A percentile compares a stretch with the other conserved stretches of the same genome.
These are phyloP conservation scores for Saccharomycopsis fermentans DNA, from an alignment of 805 yeast species.

Conservation along the genomic window DNA sequence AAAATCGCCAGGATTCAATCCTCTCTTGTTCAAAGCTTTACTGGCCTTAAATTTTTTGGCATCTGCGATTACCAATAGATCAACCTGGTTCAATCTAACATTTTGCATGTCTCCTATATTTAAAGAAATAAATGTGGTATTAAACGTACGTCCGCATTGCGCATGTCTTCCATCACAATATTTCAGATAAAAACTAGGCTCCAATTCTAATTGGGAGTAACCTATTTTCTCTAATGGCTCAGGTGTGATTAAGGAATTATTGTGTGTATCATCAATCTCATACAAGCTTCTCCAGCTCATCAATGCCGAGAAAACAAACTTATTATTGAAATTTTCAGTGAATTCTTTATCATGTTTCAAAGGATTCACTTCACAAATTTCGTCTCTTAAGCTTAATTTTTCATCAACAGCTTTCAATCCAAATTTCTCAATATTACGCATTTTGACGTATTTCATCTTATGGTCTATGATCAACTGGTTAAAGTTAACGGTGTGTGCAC, in stretches of 20 bases:
- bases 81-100: constrained; percentile 10
- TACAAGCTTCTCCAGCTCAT: constrained; percentile 34
- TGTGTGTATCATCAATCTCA: constrained; percentile 33
- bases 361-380: constrained; percentile 19
- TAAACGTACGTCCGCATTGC: constrained; percentile 19
- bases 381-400: not conserved
- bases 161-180: constrained; percentile 22
- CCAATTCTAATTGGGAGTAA: constrained; percentile 24
- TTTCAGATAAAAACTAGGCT: constrained; percentile 24
- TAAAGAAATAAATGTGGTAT: constrained; percentile 25
- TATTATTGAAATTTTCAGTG: not conserved
- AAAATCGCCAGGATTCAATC: constrained; percentile 11
- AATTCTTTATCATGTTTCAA: constrained; percentile 1
- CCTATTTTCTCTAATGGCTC: constrained; percentile 21
- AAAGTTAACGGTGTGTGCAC: not conserved
- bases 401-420: constrained; percentile 16
- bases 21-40: not conserved
- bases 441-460: constrained; percentile 3
- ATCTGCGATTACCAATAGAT: not conserved
- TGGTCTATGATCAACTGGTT: constrained; percentile 1
- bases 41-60: not conserved
- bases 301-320: constrained; percentile 29
- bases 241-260: constrained; percentile 35
- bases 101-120: constrained; percentile 20
- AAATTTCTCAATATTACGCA: constrained; percentile 17